These are phyloP conservation scores for Trichophyton simii DNA, from an alignment of 2,329 filamentous ascomycete species.

Conservation along the genomic window DNA sequence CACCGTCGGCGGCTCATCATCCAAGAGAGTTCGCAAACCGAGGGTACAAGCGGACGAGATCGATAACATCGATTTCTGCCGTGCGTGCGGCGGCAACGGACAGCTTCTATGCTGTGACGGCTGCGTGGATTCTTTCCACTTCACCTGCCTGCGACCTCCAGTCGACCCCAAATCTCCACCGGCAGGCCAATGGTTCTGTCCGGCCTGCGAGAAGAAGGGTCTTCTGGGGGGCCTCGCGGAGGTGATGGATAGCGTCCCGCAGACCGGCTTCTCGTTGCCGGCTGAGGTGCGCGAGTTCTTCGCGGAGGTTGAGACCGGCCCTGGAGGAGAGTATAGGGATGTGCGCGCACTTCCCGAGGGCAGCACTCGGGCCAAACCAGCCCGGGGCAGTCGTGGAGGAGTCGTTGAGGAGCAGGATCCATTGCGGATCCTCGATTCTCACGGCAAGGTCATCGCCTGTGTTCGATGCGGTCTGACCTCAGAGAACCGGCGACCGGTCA, in stretches of 20 bases:
- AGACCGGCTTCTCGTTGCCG: constrained; percentile 61
- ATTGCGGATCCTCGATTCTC: constrained; percentile 43
- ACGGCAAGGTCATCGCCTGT: constrained; percentile 67
- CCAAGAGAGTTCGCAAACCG: constrained; percentile 6
- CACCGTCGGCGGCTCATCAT: neutral
- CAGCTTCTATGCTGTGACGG: constrained; percentile 88
- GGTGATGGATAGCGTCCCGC: constrained; percentile 54
- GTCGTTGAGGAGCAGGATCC: neutral
- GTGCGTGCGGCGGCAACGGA: constrained; percentile 70
- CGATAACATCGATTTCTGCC: constrained; percentile 85
- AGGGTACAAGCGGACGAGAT: constrained; percentile 13
- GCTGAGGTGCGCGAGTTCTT: constrained; percentile 60
- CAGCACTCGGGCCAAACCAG: constrained; percentile 7
- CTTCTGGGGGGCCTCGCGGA: constrained; percentile 53
- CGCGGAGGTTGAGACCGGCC: constrained; percentile 62
- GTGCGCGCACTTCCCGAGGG: constrained; percentile 23
- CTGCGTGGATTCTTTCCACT: constrained; percentile 81
- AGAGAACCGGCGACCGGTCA: constrained; percentile 55
- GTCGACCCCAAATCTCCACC: constrained; percentile 51
- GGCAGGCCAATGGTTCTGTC: constrained; percentile 72
- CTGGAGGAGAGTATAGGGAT: constrained; percentile 72
- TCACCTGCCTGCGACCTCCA: constrained; percentile 74
- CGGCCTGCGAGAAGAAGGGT: constrained; percentile 44
- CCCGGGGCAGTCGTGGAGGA: neutral
- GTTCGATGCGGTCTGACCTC: constrained; percentile 59